These are phyloP conservation scores for Candida alai DNA, from an alignment of 805 yeast genomes.

Conservation along the genomic window DNA sequence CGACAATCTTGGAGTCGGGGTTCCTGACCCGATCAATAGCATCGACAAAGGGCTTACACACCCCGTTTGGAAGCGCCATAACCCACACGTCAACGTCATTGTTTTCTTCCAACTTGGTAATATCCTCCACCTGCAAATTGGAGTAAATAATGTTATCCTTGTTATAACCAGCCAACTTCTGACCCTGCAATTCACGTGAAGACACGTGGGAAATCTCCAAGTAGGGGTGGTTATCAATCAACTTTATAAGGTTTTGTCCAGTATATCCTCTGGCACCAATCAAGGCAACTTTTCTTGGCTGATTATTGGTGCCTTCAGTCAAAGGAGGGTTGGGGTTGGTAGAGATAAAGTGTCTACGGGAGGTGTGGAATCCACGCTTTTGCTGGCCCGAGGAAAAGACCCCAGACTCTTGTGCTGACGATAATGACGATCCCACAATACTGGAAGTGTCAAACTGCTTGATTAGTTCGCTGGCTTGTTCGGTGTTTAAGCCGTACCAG, in stretches of 20 bases:
- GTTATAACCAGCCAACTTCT: conserved; percentile 80
- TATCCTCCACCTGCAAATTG: conserved; percentile 84
- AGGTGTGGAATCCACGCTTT: conserved; percentile 46
- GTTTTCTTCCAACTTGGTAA: conserved; percentile 68
- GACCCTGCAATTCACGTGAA: conserved; percentile 90
- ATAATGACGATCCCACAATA: conserved; percentile 32
- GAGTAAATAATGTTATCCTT: conserved; percentile 77
- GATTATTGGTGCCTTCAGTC: conserved; percentile 56
- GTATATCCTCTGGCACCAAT: conserved; percentile 99
- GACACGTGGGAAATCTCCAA: conserved; percentile 90
- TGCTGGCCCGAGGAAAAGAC: conserved; percentile 47
- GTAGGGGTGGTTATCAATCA: conserved; percentile 84
- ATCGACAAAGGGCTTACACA: conserved; percentile 82
- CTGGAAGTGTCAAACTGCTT: conserved; percentile 40
- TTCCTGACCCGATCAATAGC: conserved; percentile 65
- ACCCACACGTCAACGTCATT: conserved; percentile 94
- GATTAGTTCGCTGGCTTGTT: conserved; percentile 60
- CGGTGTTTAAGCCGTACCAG: conserved; percentile 87
- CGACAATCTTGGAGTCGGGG: conserved; percentile 79
- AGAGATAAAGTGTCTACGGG: conserved; percentile 21
- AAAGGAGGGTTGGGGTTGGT: conserved; percentile 73
- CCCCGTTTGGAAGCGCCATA: conserved; percentile 98
- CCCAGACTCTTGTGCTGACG: conserved; percentile 40
- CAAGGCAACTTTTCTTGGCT: conserved; percentile 74
- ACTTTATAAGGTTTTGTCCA: conserved; percentile 85